Conservation (phyloP, 129 eudicot genomes). For the Artemisia argyi region DNA sequence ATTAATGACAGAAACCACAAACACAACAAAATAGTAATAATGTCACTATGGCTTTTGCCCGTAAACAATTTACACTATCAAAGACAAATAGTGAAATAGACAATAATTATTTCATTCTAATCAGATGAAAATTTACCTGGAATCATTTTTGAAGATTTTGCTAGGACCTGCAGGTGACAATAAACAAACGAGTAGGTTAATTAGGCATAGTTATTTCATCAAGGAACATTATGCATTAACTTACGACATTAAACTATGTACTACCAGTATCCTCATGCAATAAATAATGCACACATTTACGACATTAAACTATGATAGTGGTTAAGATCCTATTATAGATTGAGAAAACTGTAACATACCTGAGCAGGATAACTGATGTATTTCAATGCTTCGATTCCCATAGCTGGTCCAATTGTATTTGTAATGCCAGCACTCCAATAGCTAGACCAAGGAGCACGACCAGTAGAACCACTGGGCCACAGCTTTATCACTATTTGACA, state of each 20-base stretch:
- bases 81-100: too few species aligned
- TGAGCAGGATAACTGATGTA: constrained; percentile 98
- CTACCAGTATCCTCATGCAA: too few species aligned
- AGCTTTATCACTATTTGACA: constrained; percentile 64
- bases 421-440: constrained; percentile 99
- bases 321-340: constrained; percentile 4
- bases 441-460: constrained; percentile 99
- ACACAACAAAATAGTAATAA: too few species aligned
- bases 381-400: constrained; percentile 96
- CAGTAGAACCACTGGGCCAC: constrained; percentile 67
- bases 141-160: constrained; percentile 98
- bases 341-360: constrained; percentile 35
- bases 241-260: constrained; percentile 1
- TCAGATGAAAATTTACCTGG: constrained; percentile 61
- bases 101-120: not conserved
- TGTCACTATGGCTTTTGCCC: too few species aligned
- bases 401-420: constrained; percentile 95
- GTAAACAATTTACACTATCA: not conserved
- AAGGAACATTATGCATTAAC: constrained; percentile 9
- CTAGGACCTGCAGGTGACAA: constrained; percentile 76
- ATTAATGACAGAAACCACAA: too few species aligned
- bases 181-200: constrained; percentile 22
- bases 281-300: not conserved
- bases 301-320: not conserved
- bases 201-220: constrained; percentile 5